Base-by-base conservation (phyloP, 495 filamentous ascomycete species). In the Xylaria flabelliformis region DNA sequence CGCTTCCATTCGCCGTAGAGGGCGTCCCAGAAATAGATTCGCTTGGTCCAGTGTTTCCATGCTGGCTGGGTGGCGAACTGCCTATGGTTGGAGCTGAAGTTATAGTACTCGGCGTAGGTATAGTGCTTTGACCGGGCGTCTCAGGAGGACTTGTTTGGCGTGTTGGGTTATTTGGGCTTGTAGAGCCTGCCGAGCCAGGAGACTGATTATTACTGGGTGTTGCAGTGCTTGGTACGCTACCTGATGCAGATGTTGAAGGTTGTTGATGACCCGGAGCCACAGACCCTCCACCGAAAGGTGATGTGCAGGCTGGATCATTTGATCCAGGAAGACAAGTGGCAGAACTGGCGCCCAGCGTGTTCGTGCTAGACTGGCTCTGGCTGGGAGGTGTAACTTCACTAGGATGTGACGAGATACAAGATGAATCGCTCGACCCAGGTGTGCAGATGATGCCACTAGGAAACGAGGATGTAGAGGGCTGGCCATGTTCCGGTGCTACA, bases 391-490 rank as follows among this genome's bases (percentile, higher is more conserved):
- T 66, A 10, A 56, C 58, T 58, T 67, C 72, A 46, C 64, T 70
- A 50, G 53, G 42, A 17, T 24, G 69, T 21, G 64, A 53, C 36
- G 70, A 67, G 53, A 50, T 67, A 36, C 76, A 77, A 58, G 66
- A 34, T 24, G 68, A 15, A 42, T 72, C 69, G 19, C 21, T 77
- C 8, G 75, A 77, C 7, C 74, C 74, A 64, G 66, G 55, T 17
- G 63, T 42, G 42, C 74, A 76, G 17, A 36, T 64, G 13, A 48
- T 48, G 29, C 74, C 55, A 44, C 39, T 74, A 17, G 69, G 41
- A 4, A 58, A 53, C 19, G 64, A 10, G n/a, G 46, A 50, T 32
- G 71, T 62, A 48, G 71, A 59, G 3, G 64, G 53, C 29, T 61
- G 63, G 39, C 63, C 51, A 26, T 48, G 70, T 51, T 41, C 53